Evolutionary conservation across 2,329 filamentous ascomycete species (phyloP), one percentile per base, ranked within the genome.

Genomic region (Raffaelea arxii): DNA sequence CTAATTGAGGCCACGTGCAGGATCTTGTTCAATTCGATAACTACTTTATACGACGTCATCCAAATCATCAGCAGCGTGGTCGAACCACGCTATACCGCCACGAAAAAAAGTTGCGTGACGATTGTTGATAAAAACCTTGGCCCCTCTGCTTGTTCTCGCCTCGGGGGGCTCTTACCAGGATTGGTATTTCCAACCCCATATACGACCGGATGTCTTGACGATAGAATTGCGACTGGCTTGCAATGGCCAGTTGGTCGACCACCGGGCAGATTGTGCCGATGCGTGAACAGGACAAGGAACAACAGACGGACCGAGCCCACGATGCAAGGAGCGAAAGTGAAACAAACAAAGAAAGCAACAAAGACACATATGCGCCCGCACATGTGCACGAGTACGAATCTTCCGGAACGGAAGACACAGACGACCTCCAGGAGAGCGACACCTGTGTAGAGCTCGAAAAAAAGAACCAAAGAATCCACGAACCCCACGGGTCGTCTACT

Each of bases 171-270:
- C 32, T 10, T 36, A n/a, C 14, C 14, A 36, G 7, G 6, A 38
- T 36, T 19, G 18, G 41, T 22, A 51, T 46, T 37, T 32, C 32
- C n/a, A n/a, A 14, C 14, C 9, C 23, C 47, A 41, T n/a, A 11
- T 22, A n/a, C n/a, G n/a, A n/a, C n/a, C 30, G n/a, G 6, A 19
- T 24, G 44, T 43, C 47, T 30, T 51, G 54, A 46, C n/a, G n/a
- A n/a, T n/a, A n/a, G n/a, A n/a, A n/a, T n/a, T 36, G 51, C 52
- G 52, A 48, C 35, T 37, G 25, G 22, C 22, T 46, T 37, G 47
- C 43, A n/a, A 54, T 55, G 53, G 51, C 54, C 39, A 50, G 50
- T 39, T 48, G 53, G 52, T 46, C 43, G 48, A 50, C 50, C 32
- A 51, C 50, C 45, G 53, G 51, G 42, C 49, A 32, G 23, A 46